Conservation (phyloP, 108 stramenopile species). For the Discostella stelligeroides region DNA sequence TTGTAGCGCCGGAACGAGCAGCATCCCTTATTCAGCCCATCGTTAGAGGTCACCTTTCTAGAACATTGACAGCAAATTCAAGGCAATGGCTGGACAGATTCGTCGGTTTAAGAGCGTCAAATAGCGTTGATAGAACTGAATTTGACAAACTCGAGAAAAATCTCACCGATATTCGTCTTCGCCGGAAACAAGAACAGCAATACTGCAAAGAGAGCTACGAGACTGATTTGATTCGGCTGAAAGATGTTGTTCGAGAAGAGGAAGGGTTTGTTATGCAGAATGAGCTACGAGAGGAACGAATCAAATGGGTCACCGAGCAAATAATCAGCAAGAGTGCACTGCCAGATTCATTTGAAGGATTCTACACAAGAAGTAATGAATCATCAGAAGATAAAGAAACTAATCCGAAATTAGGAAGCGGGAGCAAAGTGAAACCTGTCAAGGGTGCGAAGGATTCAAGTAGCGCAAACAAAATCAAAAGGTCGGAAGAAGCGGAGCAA, state of each 20-base stretch:
- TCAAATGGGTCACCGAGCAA: slow-evolving; percentile 79
- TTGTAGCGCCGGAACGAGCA: slow-evolving; percentile 55
- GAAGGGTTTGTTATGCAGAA: slow-evolving; percentile 81
- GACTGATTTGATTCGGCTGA: slow-evolving; percentile 65
- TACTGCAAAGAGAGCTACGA: slow-evolving; percentile 77
- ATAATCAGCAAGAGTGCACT: slow-evolving; percentile 52
- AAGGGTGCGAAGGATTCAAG: slow-evolving; percentile 51
- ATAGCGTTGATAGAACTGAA: slow-evolving; percentile 4
- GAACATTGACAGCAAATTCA: slow-evolving; percentile 27
- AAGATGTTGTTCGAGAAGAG: slow-evolving; percentile 73
- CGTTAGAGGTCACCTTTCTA: slow-evolving; percentile 50
- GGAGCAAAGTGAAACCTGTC: slow-evolving; percentile 35
- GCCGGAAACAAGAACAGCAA: slow-evolving; percentile 75
- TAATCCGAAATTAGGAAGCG: slow-evolving; percentile 34
- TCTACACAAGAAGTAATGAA: slow-evolving; percentile 53
- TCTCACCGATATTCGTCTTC: slow-evolving; percentile 52
- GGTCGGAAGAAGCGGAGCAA: slow-evolving; percentile 19
- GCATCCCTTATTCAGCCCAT: slow-evolving; percentile 71
- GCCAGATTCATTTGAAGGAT: slow-evolving; percentile 67
- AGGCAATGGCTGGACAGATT: slow-evolving; percentile 56
- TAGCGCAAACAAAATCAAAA: slow-evolving; percentile 27
- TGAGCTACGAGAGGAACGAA: slow-evolving; percentile 71
- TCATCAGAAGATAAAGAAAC: slow-evolving; percentile 41
- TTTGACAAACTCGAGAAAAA: slow-evolving; percentile 53
- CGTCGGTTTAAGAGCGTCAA: slow-evolving; percentile 67